Percentiles rank a stretch among this genome's conserved stretches.
Evolutionary conservation across 495 filamentous ascomycete species (phyloP).

Genomic region (Pyronema domesticum): DNA sequence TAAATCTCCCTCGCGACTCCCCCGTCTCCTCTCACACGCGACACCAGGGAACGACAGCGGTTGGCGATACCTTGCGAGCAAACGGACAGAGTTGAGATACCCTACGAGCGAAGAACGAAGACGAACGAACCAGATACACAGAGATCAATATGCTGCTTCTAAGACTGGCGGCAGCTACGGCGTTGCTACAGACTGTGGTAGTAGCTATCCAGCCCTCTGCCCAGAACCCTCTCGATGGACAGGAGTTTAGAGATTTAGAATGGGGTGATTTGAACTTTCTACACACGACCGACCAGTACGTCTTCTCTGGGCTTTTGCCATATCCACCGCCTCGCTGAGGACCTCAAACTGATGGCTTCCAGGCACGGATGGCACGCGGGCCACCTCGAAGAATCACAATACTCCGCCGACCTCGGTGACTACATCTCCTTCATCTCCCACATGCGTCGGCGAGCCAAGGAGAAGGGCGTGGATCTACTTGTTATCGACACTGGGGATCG

Average conservation of each 20-base stretch:
- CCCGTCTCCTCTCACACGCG: too few relatives aligned
- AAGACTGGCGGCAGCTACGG: background rate
- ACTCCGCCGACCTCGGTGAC: slow-evolving; percentile 92
- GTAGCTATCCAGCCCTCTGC: slow-evolving; percentile 59
- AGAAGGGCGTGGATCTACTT: slow-evolving; percentile 60
- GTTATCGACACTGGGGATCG: slow-evolving; percentile 89
- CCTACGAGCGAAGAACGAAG: too few relatives aligned
- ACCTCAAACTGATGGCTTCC: slow-evolving; percentile 28
- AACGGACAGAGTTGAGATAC: too few relatives aligned
- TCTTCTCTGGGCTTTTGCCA: background rate
- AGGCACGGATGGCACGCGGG: slow-evolving; percentile 92
- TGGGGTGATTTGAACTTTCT: slow-evolving; percentile 93
- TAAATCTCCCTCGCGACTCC: background rate
- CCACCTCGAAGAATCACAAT: slow-evolving; percentile 80
- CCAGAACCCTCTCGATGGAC: slow-evolving; percentile 49
- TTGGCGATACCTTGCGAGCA: too few relatives aligned
- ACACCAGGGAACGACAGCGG: too few relatives aligned
- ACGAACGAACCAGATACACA: too few relatives aligned
- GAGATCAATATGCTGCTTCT: background rate
- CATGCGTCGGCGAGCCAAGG: slow-evolving; percentile 59
- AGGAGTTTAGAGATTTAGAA: slow-evolving; percentile 61
- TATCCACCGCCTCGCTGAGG: background rate
- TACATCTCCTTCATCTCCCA: slow-evolving; percentile 84
- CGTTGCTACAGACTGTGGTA: slow-evolving; percentile 16
- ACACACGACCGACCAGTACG: slow-evolving; percentile 45